Conservation (phyloP, 169 alveolate genomes). For the Plasmodium berghei region DNA sequence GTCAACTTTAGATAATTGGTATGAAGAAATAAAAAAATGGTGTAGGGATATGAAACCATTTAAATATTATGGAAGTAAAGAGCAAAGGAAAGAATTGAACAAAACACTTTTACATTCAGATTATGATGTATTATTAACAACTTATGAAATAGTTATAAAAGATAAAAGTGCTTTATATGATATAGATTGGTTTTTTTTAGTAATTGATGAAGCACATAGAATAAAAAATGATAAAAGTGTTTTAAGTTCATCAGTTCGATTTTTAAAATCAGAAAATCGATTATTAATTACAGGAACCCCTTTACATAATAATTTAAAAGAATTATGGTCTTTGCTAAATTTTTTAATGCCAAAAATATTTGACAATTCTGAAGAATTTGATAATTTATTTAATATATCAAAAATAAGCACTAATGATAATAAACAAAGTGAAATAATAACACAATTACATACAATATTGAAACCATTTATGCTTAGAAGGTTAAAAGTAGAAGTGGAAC, state of each 20-base stretch:
- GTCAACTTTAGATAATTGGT: constrained; percentile 97
- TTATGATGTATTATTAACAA: constrained; percentile 95
- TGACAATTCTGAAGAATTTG: constrained; percentile 96
- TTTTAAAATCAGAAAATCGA: constrained; percentile 94
- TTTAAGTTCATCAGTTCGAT: constrained; percentile 92
- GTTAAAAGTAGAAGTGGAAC: constrained; percentile 97
- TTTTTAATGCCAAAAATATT: constrained; percentile 97
- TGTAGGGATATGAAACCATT: constrained; percentile 95
- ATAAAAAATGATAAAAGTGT: constrained; percentile 96
- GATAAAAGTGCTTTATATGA: constrained; percentile 93
- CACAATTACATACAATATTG: constrained; percentile 95
- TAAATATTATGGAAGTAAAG: constrained; percentile 96
- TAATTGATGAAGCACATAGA: constrained; percentile 99
- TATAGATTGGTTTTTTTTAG: constrained; percentile 95
- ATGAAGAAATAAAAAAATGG: constrained; percentile 95
- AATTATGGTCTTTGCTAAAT: constrained; percentile 98
- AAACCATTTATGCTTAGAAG: constrained; percentile 98
- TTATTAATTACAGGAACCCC: constrained; percentile 99
- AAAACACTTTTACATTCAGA: constrained; percentile 81
- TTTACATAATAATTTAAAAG: constrained; percentile 97
- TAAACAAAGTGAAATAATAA: constrained; percentile 84
- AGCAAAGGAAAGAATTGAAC: constrained; percentile 89
- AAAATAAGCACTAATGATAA: constrained; percentile 78
- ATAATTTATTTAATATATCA: constrained; percentile 93
- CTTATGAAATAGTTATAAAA: constrained; percentile 94